Conservation (phyloP, 768 basidiomycete species). For the Tremella mesenterica region DNA sequence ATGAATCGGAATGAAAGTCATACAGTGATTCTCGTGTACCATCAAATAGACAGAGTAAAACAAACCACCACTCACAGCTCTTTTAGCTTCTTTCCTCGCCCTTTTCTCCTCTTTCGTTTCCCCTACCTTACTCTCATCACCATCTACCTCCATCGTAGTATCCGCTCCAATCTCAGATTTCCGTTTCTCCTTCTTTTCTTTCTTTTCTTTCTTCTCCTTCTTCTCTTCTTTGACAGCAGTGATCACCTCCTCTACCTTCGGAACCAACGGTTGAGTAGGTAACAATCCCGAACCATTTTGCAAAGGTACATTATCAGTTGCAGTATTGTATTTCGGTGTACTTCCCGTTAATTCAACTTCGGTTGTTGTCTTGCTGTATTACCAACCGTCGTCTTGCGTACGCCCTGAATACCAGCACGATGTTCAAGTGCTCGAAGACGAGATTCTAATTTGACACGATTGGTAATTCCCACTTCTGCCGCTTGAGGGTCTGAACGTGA, state of each 20-base stretch:
- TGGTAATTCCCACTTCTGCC: constrained; percentile 81
- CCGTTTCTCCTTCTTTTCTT: constrained; percentile 50
- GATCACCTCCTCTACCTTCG: constrained; percentile 61
- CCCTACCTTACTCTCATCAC: constrained; percentile 45
- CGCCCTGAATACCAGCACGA: constrained; percentile 63
- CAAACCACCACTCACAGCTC: constrained; percentile 47
- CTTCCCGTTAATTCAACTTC: constrained; percentile 70
- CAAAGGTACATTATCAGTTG: constrained; percentile 65
- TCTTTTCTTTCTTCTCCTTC: constrained; percentile 66
- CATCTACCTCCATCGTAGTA: constrained; percentile 46
- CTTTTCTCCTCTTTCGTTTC: constrained; percentile 61
- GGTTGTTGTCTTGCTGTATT: constrained; percentile 57
- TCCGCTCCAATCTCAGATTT: constrained; percentile 49
- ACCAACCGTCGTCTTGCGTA: constrained; percentile 53
- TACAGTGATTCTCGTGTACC: too few relatives aligned
- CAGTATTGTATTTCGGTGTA: constrained; percentile 72
- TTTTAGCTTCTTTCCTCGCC: constrained; percentile 72
- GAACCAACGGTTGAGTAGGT: constrained; percentile 62
- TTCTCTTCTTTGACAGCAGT: constrained; percentile 83
- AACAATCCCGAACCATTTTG: constrained; percentile 50
- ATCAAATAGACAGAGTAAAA: neutral
- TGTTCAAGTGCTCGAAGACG: constrained; percentile 81
- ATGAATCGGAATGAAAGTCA: too few relatives aligned
- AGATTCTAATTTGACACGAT: constrained; percentile 90
- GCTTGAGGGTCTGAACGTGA: constrained; percentile 68